These are phyloP conservation scores for Zygnema cylindricum DNA, from an alignment of 139 green algal genomes.

Conservation along the genomic window DNA sequence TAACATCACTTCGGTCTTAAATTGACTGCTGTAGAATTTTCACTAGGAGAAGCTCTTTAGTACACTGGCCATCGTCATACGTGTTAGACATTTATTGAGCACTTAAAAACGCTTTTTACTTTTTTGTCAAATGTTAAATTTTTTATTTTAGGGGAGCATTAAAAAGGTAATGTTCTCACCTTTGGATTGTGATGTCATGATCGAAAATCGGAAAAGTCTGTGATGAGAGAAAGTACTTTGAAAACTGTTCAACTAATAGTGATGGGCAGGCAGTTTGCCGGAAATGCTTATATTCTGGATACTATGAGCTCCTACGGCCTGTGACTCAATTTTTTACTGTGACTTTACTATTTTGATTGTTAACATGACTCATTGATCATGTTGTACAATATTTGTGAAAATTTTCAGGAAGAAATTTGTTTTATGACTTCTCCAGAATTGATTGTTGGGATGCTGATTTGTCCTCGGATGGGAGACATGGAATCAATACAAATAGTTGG, in stretches of 20 bases:
- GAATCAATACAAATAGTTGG: slow-evolving; percentile 55
- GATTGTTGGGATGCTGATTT: slow-evolving; percentile 54
- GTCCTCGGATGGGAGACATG: slow-evolving; percentile 43
- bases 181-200: too few relatives aligned
- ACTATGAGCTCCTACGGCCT: neutral
- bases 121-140: too few relatives aligned
- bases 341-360: neutral
- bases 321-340: neutral
- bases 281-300: neutral
- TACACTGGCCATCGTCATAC: too few relatives aligned
- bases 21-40: too few relatives aligned
- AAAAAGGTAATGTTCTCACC: too few relatives aligned
- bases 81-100: too few relatives aligned
- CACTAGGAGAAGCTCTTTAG: too few relatives aligned
- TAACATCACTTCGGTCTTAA: too few relatives aligned
- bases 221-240: too few relatives aligned
- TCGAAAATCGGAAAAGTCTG: too few relatives aligned
- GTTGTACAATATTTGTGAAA: neutral
- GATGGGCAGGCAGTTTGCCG: neutral
- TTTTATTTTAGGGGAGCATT: too few relatives aligned
- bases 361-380: neutral
- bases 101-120: too few relatives aligned
- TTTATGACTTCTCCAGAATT: slow-evolving; percentile 58
- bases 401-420: slow-evolving; percentile 52
- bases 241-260: neutral